Evolutionary conservation across 129 eudicot genomes (phyloP), one percentile per base, ranked within the genome.

Genomic region (Centaurea solstitialis): DNA sequence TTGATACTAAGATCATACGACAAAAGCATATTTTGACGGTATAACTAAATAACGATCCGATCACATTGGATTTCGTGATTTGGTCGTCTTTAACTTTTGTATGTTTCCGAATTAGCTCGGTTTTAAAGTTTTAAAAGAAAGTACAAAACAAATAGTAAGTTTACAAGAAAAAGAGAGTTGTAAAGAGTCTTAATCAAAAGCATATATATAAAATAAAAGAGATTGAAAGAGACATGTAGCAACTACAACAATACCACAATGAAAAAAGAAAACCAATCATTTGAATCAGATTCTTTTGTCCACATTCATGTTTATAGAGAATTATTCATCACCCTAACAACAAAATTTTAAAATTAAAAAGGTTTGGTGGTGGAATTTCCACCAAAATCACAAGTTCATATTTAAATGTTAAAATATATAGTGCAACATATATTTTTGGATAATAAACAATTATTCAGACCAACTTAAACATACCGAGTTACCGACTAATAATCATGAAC

Each of bases 191-290:
- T 62, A 50, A 77, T 83, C 26, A 77, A 72, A 83, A 71, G 86
- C 82, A 71, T 47, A 62, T 82, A 77, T 37, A 77, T 37, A 76
- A 47, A 18, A 59, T 33, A 45, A 40, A 26, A 41, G 78, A 61
- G 77, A 17, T 28, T n/a, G 86, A 83, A 83, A 83, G 79, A 41
- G 86, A 83, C 86, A 77, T 11, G 66, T 83, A 83, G 78, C 86
- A 83, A 83, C 82, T 83, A 5, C 86, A 83, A 83, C 82, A 71
- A 62, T 71, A 77, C 82, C 82, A 83, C 82, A 71, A 77, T 77
- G 41, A 62, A 82, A 76, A 74, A 83, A 83, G 68, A 77, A 2
- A 71, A 71, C 86, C 79, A 83, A 83, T 83, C 82, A 83, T 83
- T 83, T 77, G 75, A 33, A 62, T 26, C 74, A 64, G 69, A 77